Conservation (phyloP, 331 rosid species). For the Ulmus americana region DNA sequence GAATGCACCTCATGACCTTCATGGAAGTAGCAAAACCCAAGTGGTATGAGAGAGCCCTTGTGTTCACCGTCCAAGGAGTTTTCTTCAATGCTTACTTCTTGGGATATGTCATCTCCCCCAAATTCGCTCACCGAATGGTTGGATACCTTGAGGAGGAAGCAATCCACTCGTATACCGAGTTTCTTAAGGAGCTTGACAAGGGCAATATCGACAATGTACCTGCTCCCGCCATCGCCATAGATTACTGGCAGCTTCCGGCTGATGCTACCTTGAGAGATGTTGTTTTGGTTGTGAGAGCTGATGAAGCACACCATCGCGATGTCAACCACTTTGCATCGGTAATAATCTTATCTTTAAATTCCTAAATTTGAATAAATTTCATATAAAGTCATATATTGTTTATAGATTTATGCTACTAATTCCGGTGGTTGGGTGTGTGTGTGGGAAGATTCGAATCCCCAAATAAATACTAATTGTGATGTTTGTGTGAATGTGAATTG, state of each 20-base stretch:
- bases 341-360: not conserved
- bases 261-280: conserved; percentile 57
- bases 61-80: conserved; percentile 73
- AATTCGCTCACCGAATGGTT: conserved; percentile 78
- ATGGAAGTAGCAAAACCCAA: conserved; percentile 69
- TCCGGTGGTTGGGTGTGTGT: not conserved
- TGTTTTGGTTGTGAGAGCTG: conserved; percentile 62
- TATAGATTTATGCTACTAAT: no score
- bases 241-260: conserved; percentile 65
- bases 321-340: conserved; percentile 87
- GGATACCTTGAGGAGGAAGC: conserved; percentile 95
- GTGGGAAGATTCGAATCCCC: not conserved
- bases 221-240: conserved; percentile 77
- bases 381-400: no score
- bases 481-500: conserved; percentile 15
- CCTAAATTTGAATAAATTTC: no score
- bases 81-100: conserved; percentile 80
- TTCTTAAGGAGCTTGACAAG: conserved; percentile 61
- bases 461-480: conserved; percentile 5
- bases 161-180: conserved; percentile 78
- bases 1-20: conserved; percentile 89
- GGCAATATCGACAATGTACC: conserved; percentile 72
- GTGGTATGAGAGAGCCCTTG: conserved; percentile 80
- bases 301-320: conserved; percentile 85
- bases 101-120: conserved; percentile 65